Percentiles rank a stretch among this genome's conserved stretches.
These are phyloP conservation scores for Astrothelium subdiscretum DNA, from an alignment of 495 filamentous ascomycete genomes.

Conservation along the genomic window DNA sequence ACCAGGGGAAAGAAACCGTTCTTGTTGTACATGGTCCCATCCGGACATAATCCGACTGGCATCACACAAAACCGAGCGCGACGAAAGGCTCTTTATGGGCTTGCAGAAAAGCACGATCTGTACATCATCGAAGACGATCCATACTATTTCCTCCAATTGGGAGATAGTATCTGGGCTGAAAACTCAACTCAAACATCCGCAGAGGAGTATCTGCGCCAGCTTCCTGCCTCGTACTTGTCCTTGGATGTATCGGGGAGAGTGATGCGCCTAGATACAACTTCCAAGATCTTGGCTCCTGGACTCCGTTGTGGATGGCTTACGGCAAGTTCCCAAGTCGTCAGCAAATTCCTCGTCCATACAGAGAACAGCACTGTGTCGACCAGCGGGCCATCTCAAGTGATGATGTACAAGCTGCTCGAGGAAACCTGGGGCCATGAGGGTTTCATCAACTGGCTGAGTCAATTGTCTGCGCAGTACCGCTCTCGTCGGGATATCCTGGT, in stretches of 20 bases:
- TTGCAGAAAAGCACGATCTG: conserved; percentile 62
- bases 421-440: conserved; percentile 23
- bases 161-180: not conserved
- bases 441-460: conserved; percentile 18
- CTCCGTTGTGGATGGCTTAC: conserved; percentile 26
- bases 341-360: conserved; percentile 15
- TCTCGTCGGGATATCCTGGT: conserved; percentile 15
- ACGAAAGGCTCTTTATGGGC: conserved; percentile 52
- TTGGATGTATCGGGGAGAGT: conserved; percentile 9
- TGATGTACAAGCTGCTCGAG: conserved; percentile 22
- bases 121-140: conserved; percentile 81
- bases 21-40: conserved; percentile 40
- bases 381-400: conserved; percentile 22
- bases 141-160: conserved; percentile 34
- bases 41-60: conserved; percentile 77
- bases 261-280: conserved; percentile 23
- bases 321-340: conserved; percentile 17
- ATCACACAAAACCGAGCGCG: conserved; percentile 55
- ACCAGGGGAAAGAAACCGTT: conserved; percentile 14
- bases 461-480: conserved; percentile 14
- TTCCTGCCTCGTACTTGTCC: conserved; percentile 2
- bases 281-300: conserved; percentile 26
- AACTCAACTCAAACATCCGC: not conserved
- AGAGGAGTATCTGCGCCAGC: not conserved
- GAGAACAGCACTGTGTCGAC: conserved; percentile 16